Percentiles rank a stretch among this genome's conserved stretches.
Evolutionary conservation across 306 rosid genomes (phyloP).

Genomic region (Spatholobus suberectus): DNA sequence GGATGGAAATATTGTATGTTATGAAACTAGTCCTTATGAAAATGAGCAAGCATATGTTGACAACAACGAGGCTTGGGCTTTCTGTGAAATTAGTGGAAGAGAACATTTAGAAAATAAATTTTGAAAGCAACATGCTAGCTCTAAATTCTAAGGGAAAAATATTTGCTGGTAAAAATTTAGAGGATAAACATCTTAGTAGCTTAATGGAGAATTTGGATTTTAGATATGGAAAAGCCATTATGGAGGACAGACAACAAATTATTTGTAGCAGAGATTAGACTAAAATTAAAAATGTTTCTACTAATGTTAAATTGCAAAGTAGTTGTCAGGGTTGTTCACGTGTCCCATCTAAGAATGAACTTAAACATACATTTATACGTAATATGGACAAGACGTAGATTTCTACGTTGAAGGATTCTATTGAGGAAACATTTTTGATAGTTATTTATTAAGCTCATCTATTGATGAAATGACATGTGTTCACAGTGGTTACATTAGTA

Average conservation of each 20-base stretch:
- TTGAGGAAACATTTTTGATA: slow-evolving; percentile 24
- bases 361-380: not conserved
- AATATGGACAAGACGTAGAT: slow-evolving; percentile 21
- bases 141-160: slow-evolving; percentile 39
- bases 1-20: slow-evolving; percentile 34
- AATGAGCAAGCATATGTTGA: slow-evolving; percentile 34
- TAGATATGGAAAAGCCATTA: slow-evolving; percentile 39
- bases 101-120: slow-evolving; percentile 25
- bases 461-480: slow-evolving; percentile 34
- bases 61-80: slow-evolving; percentile 28
- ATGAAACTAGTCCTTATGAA: slow-evolving; percentile 33
- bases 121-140: slow-evolving; percentile 43
- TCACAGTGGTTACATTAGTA: slow-evolving; percentile 21
- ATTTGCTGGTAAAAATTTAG: slow-evolving; percentile 34
- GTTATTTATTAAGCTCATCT: slow-evolving; percentile 39
- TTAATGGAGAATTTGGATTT: slow-evolving; percentile 39
- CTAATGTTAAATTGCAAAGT: slow-evolving; percentile 37
- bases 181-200: slow-evolving; percentile 21
- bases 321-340: slow-evolving; percentile 45
- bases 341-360: slow-evolving; percentile 40
- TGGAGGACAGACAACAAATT: slow-evolving; percentile 40
- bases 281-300: slow-evolving; percentile 36
- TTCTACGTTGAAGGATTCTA: slow-evolving; percentile 38
- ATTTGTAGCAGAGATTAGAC: slow-evolving; percentile 31
- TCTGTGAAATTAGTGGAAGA: slow-evolving; percentile 32